Conservation (phyloP, 345 rosid genomes). For the Arabis alpina region DNA sequence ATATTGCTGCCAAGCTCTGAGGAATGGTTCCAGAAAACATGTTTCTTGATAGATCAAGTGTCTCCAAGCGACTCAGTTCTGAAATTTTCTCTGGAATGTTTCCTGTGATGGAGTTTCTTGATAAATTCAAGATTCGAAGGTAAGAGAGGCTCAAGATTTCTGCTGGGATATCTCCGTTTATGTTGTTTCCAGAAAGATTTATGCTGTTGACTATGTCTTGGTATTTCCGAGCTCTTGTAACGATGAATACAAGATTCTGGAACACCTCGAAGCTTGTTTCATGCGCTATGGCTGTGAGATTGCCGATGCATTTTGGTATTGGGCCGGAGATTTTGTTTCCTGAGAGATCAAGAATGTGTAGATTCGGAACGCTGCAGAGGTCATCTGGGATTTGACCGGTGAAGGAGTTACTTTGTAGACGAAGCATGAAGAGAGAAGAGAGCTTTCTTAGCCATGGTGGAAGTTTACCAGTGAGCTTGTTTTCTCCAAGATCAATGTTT, state of each 20-base stretch:
- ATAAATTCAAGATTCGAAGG: slow-evolving; percentile 46
- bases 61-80: slow-evolving; percentile 39
- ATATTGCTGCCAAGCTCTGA: slow-evolving; percentile 44
- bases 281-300: slow-evolving; percentile 46
- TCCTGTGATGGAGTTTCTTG: slow-evolving; percentile 42
- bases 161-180: slow-evolving; percentile 48
- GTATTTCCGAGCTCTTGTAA: slow-evolving; percentile 46
- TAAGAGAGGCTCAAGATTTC: slow-evolving; percentile 39
- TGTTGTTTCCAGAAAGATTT: slow-evolving; percentile 50
- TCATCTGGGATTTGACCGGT: slow-evolving; percentile 44
- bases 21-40: slow-evolving; percentile 55
- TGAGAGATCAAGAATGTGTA: slow-evolving; percentile 58
- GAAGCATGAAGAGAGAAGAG: slow-evolving; percentile 48
- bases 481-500: slow-evolving; percentile 57
- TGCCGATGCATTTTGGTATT: slow-evolving; percentile 51
- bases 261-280: slow-evolving; percentile 41
- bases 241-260: slow-evolving; percentile 41
- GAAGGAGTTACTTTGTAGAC: slow-evolving; percentile 46
- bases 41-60: slow-evolving; percentile 55
- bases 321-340: slow-evolving; percentile 51
- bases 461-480: slow-evolving; percentile 48
- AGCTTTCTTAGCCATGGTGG: slow-evolving; percentile 50
- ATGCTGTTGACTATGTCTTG: slow-evolving; percentile 39
- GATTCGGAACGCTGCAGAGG: slow-evolving; percentile 46
- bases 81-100: slow-evolving; percentile 42